Base-by-base conservation (phyloP, 306 rosid species). In the Corylus americana region DNA sequence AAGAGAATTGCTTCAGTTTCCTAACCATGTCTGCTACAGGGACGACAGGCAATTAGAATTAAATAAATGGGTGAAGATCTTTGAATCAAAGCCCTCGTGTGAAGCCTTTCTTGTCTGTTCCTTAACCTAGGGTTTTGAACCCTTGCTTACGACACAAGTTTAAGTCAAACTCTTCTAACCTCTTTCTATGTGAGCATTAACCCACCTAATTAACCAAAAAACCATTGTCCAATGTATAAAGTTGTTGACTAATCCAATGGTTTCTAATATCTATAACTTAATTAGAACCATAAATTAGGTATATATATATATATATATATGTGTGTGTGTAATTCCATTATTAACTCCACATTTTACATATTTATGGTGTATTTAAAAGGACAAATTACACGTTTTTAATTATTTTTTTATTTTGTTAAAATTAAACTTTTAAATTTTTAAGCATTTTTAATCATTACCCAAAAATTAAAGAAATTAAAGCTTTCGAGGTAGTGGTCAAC, bases 131-230 rank as follows among this genome's bases (percentile, higher is more conserved):
- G 80, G 72, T 79, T 80, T 76, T 61, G 61, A 18, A 80, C 62
- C 79, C 84, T 72, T 76, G 69, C 82, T 71, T 79, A 68, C 79
- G 83, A 80, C 84, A 71, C 58, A 84, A 84, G 83, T 76, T 78
- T 66, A 63, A 77, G 75, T 83, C 89, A 78, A 85, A 83, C 57
- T 49, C 74, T 70, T 58, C 4, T 51, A 68, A 79, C 67, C 78
- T 79, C 76, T 81, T 77, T 78, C 72, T 69, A 53, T 58, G 72
- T 78, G 74, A 66, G 74, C 81, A 47, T 70, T 64, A 77, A 49
- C 22, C 49, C 47, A 45, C 49, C 74, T 58, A 27, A n/a, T 25
- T 4, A 3, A 37, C 49, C 76, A 76, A 53, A 51, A 73, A 51
- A 73, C 81, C 82, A 57, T 75, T 67, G 73, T 74, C 4, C 53